Conservation (phyloP, 495 filamentous ascomycete species). For the Parachaetomium inaequale region DNA sequence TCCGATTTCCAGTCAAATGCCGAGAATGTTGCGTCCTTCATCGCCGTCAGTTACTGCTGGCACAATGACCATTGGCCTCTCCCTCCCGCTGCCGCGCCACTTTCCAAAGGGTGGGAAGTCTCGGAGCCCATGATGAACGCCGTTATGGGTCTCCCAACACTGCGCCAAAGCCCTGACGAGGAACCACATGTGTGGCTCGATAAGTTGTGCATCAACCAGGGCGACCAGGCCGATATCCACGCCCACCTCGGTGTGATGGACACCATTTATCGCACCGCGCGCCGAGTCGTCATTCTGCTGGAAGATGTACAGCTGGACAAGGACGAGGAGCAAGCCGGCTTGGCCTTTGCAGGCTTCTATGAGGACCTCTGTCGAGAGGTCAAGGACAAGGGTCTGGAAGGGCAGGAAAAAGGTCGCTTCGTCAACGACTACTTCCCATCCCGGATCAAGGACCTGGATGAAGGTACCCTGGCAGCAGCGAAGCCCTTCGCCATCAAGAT, state of each 20-base stretch:
- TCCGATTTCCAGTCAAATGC: neutral
- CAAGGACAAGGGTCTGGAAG: constrained; percentile 7
- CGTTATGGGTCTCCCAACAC: constrained; percentile 18
- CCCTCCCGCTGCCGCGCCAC: constrained; percentile 6
- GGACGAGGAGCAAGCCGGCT: constrained; percentile 19
- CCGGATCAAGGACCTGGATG: neutral
- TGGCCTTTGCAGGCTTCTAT: constrained; percentile 20
- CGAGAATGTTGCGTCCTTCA: constrained; percentile 12
- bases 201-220: constrained; percentile 36
- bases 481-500: constrained; percentile 22
- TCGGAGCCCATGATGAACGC: constrained; percentile 28
- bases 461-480: neutral
- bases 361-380: constrained; percentile 11
- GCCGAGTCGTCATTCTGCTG: constrained; percentile 22
- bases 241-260: constrained; percentile 32
- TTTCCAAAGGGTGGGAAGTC: constrained; percentile 22
- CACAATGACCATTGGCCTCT: constrained; percentile 22
- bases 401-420: constrained; percentile 13
- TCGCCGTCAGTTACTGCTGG: constrained; percentile 32
- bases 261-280: constrained; percentile 26
- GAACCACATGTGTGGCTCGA: constrained; percentile 30
- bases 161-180: constrained; percentile 5
- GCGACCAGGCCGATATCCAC: constrained; percentile 23
- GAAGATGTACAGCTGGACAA: constrained; percentile 25
- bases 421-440: constrained; percentile 17